A percentile compares a stretch with the other conserved stretches of the same genome.
These are phyloP conservation scores for Akanthomyces lecanii DNA, from an alignment of 2,329 filamentous ascomycete genomes.

Conservation along the genomic window DNA sequence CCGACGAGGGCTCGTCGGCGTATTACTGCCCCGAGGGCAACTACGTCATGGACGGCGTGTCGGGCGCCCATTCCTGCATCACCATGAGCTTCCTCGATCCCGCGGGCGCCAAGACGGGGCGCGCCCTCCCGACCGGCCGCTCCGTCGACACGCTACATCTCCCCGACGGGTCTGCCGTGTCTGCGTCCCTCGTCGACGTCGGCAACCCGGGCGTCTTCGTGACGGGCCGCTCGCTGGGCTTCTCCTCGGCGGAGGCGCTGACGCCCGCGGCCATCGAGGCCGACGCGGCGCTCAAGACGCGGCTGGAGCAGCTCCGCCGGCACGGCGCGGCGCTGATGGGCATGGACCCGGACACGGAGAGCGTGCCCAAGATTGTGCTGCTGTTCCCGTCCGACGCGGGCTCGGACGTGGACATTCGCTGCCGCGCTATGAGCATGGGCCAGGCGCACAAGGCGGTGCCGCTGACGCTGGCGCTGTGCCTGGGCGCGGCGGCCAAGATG, in stretches of 20 bases:
- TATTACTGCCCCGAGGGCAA: conserved; percentile 39
- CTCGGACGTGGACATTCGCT: conserved; percentile 36
- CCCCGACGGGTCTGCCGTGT: conserved; percentile 29
- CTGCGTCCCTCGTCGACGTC: conserved; percentile 57
- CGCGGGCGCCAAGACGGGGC: conserved; percentile 60
- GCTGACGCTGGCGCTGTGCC: conserved; percentile 51
- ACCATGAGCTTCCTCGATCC: conserved; percentile 59
- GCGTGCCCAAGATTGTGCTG: conserved; percentile 59
- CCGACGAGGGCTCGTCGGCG: conserved; percentile 27
- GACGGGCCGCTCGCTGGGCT: conserved; percentile 20
- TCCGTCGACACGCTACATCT: conserved; percentile 45
- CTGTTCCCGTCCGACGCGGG: conserved; percentile 35
- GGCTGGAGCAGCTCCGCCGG: conserved; percentile 53
- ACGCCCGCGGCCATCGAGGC: conserved; percentile 51
- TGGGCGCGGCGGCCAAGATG: conserved; percentile 45
- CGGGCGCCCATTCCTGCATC: conserved; percentile 53
- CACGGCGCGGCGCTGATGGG: conserved; percentile 59
- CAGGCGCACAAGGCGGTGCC: conserved; percentile 55
- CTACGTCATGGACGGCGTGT: conserved; percentile 61
- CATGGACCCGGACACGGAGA: conserved; percentile 41
- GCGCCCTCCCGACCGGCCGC: conserved; percentile 46
- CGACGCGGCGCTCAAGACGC: conserved; percentile 37
- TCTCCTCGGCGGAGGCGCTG: conserved; percentile 46
- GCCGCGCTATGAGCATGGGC: conserved; percentile 49
- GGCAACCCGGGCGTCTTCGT: conserved; percentile 63